phyloP scores from a whole-genome alignment of 352 stramenopile species.

The Globisporangium paroecandrum region DNA sequence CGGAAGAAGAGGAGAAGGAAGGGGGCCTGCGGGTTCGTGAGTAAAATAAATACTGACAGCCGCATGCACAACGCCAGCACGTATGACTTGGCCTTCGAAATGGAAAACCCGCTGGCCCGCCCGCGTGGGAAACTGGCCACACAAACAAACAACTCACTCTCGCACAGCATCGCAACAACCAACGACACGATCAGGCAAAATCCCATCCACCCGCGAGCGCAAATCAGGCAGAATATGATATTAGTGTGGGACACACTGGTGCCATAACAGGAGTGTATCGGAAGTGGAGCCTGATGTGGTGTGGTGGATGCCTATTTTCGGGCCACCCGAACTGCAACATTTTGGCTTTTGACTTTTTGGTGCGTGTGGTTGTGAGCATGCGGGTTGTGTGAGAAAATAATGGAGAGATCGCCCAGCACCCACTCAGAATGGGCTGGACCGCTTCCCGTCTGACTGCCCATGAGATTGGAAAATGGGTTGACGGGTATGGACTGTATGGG shows the following conservation, averaged over 20 bases:
- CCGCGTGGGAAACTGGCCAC: conserved; percentile 10
- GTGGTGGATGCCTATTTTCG: conserved; percentile 1
- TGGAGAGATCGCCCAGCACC: background rate
- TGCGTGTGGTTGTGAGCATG: background rate
- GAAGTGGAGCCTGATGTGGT: background rate
- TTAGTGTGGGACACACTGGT: conserved; percentile 3
- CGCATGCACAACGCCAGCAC: background rate
- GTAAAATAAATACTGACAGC: conserved; percentile 40
- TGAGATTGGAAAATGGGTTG: background rate
- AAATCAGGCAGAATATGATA: background rate
- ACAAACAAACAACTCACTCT: background rate
- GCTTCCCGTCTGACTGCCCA: no score
- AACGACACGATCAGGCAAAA: conserved; percentile 3
- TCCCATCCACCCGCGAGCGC: background rate
- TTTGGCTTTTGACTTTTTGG: background rate
- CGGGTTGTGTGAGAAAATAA: background rate
- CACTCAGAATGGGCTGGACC: background rate
- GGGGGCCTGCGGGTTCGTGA: conserved; percentile 19
- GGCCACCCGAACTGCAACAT: conserved; percentile 14
- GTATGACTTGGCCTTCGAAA: conserved; percentile 2
- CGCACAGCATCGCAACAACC: conserved; percentile 7
- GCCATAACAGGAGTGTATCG: background rate
- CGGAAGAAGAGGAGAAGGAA: background rate
- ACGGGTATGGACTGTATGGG: background rate
- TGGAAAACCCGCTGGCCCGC: conserved; percentile 6